Conservation (phyloP, 192 early-diverging fungal species). For the Entrophospora sp. region DNA sequence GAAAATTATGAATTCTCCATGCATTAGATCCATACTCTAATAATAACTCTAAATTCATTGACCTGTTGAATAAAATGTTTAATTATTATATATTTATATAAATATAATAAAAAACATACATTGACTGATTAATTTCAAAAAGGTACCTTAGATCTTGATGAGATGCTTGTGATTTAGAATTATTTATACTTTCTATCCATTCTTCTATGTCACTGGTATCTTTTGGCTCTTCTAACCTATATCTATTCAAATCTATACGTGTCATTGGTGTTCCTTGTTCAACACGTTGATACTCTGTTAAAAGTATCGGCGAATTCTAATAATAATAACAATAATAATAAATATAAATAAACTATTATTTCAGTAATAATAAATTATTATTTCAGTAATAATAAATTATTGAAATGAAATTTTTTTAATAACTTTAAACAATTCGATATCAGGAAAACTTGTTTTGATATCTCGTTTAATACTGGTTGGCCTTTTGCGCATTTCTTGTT, state of each 20-base stretch:
- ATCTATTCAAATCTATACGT: constrained; percentile 36
- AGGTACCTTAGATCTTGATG: constrained; percentile 42
- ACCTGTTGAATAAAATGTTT: constrained; percentile 11
- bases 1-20: constrained; percentile 50
- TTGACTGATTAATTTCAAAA: constrained; percentile 18
- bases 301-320: constrained; percentile 14
- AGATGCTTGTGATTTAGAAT: constrained; percentile 44
- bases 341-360: no score
- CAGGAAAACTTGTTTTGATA: constrained; percentile 28
- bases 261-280: constrained; percentile 36
- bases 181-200: constrained; percentile 39
- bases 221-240: constrained; percentile 35
- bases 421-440: constrained; percentile 39
- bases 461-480: constrained; percentile 22
- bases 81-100: neutral
- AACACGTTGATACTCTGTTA: constrained; percentile 29
- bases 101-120: no score
- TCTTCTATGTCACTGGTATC: constrained; percentile 28
- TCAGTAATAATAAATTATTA: neutral
- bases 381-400: neutral
- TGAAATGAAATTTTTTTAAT: neutral
- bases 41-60: constrained; percentile 40
- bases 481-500: constrained; percentile 46
- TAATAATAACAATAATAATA: neutral
- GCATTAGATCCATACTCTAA: constrained; percentile 49